Evolutionary conservation across 345 rosid species (phyloP).

Genomic region (Lumnitzera racemosa): DNA sequence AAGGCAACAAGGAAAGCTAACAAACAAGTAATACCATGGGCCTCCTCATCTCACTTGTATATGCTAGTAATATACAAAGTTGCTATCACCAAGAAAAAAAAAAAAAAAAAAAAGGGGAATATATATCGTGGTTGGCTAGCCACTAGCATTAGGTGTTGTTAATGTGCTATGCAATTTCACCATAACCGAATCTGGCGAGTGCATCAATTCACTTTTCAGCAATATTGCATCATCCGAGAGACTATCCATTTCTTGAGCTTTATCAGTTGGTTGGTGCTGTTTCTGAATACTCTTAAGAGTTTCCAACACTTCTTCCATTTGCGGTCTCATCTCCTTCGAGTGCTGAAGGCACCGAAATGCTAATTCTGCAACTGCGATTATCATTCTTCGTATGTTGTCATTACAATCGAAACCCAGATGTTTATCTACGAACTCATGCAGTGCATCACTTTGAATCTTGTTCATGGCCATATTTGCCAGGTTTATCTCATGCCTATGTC

Average conservation of each 20-base stretch:
- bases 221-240: constrained; percentile 30
- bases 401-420: constrained; percentile 67
- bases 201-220: constrained; percentile 27
- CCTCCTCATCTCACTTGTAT: too few relatives aligned
- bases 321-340: constrained; percentile 65
- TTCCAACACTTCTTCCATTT: constrained; percentile 48
- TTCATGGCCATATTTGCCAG: constrained; percentile 63
- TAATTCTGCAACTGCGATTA: constrained; percentile 67
- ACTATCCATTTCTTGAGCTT: constrained; percentile 16
- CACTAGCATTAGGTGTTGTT: constrained; percentile 21
- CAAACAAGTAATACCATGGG: too few relatives aligned
- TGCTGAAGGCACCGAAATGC: constrained; percentile 76
- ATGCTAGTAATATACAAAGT: too few relatives aligned
- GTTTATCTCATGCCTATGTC: constrained; percentile 79
- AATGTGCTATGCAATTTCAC: constrained; percentile 40
- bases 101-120: too few relatives aligned
- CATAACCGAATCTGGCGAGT: constrained; percentile 50
- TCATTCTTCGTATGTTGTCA: constrained; percentile 29
- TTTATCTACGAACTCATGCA: constrained; percentile 66
- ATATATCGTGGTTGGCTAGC: not conserved
- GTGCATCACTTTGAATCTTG: constrained; percentile 53
- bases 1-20: too few relatives aligned
- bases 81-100: too few relatives aligned
- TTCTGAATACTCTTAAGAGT: constrained; percentile 37
- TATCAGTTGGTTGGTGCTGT: constrained; percentile 11